A percentile compares a stretch with the other conserved stretches of the same genome.
phyloP scores from a whole-genome alignment of 2,329 filamentous ascomycete species.

The Colletotrichum orbiculare region DNA sequence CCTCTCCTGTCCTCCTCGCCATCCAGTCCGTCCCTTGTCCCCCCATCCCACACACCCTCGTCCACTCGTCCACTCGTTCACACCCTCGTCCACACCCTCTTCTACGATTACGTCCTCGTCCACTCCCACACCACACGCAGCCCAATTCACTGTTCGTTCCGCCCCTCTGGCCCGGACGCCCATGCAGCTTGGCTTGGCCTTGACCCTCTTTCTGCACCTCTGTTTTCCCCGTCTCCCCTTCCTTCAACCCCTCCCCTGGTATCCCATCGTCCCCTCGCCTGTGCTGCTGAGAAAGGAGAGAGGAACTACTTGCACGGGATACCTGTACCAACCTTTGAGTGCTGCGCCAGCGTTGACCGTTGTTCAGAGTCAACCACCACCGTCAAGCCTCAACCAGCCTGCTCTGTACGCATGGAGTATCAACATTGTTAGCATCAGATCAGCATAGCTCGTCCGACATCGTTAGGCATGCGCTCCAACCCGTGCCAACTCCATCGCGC shows the following conservation, averaged over 20 bases:
- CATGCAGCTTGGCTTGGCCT: not conserved
- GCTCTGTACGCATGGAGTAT: no score
- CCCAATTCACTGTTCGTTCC: conserved; percentile 6
- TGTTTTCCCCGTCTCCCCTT: not conserved
- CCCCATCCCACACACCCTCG: no score
- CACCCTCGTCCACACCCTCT: no score
- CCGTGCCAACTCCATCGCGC: no score
- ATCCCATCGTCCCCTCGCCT: not conserved
- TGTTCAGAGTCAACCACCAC: not conserved
- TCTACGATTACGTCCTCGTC: no score
- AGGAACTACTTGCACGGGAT: conserved; percentile 1
- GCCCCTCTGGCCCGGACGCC: conserved; percentile 10
- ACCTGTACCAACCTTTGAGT: conserved; percentile 1
- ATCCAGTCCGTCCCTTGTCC: conserved; percentile 25
- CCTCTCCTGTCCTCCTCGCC: not conserved
- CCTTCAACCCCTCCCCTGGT: conserved; percentile 7
- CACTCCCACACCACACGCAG: conserved; percentile 3
- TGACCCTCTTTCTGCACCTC: not conserved
- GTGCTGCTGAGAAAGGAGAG: conserved; percentile 17
- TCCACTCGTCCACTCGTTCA: no score
- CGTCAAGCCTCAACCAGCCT: not conserved
- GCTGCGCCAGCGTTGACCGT: no score
- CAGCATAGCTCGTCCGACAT: no score
- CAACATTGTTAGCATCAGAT: no score
- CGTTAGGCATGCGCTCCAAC: no score